phyloP scores from a whole-genome alignment of 2,329 filamentous ascomycete species.

The Diaporthe sp. region DNA sequence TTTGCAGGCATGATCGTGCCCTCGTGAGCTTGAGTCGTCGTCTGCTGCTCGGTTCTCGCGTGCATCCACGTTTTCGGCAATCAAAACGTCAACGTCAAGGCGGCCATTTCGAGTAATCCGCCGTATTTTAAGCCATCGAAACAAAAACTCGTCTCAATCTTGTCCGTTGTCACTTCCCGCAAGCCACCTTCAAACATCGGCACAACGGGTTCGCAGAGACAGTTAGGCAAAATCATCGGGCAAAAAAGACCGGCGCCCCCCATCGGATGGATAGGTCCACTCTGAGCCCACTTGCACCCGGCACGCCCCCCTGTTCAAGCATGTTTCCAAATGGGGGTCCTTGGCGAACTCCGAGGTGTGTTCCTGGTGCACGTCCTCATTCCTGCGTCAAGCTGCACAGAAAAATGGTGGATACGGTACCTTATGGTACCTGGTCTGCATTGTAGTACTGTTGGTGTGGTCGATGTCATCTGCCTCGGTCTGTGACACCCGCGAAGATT shows the following conservation, averaged over 20 bases:
- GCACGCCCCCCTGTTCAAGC: background rate
- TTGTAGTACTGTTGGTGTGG: background rate
- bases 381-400: constrained; percentile 13
- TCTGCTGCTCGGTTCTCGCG: background rate
- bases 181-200: constrained; percentile 32
- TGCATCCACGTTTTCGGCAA: background rate
- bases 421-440: background rate
- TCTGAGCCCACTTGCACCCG: background rate
- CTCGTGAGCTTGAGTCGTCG: background rate
- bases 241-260: background rate
- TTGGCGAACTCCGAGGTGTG: constrained; percentile 27
- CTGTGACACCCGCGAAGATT: constrained; percentile 10
- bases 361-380: constrained; percentile 18
- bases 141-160: constrained; percentile 31
- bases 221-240: constrained; percentile 17
- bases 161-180: constrained; percentile 31
- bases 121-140: constrained; percentile 15
- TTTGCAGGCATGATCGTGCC: background rate
- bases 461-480: constrained; percentile 18
- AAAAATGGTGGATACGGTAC: background rate
- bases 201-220: constrained; percentile 23
- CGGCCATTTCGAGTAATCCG: constrained; percentile 3
- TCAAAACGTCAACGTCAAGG: background rate
- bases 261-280: constrained; percentile 10
- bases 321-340: constrained; percentile 28